These are phyloP conservation scores for Pythium apleroticum DNA, from an alignment of 352 stramenopile species.

Conservation along the genomic window DNA sequence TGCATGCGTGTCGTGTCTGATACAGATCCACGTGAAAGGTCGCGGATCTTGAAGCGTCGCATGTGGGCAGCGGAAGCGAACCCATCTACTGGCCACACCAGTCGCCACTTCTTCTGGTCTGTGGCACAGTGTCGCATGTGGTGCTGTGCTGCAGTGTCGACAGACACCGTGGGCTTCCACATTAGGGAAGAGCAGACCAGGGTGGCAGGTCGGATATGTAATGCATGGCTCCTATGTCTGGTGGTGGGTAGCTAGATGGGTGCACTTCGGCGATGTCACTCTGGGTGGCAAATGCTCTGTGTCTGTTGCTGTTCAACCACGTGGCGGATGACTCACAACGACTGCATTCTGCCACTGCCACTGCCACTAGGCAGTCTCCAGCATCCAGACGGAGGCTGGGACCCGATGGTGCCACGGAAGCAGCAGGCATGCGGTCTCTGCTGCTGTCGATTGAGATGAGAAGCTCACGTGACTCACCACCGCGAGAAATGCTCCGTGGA, in stretches of 20 bases:
- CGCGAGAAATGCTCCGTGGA: neutral
- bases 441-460: neutral
- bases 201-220: too few relatives aligned
- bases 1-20: too few relatives aligned
- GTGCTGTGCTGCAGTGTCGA: neutral
- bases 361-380: neutral
- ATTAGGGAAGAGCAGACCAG: too few relatives aligned
- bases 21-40: neutral
- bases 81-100: constrained; percentile 2
- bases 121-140: neutral
- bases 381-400: neutral
- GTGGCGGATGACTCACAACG: neutral
- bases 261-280: neutral
- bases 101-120: too few relatives aligned
- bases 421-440: neutral
- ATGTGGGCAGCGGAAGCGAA: neutral
- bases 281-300: neutral
- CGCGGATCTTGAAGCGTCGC: constrained; percentile 6
- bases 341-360: neutral
- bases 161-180: too few relatives aligned
- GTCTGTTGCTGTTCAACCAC: neutral
- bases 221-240: neutral
- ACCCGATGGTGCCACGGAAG: neutral
- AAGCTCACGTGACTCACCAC: neutral
- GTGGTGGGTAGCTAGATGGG: neutral